Conservation (phyloP, 208 protist species). For the Leishmania guyanensis region DNA sequence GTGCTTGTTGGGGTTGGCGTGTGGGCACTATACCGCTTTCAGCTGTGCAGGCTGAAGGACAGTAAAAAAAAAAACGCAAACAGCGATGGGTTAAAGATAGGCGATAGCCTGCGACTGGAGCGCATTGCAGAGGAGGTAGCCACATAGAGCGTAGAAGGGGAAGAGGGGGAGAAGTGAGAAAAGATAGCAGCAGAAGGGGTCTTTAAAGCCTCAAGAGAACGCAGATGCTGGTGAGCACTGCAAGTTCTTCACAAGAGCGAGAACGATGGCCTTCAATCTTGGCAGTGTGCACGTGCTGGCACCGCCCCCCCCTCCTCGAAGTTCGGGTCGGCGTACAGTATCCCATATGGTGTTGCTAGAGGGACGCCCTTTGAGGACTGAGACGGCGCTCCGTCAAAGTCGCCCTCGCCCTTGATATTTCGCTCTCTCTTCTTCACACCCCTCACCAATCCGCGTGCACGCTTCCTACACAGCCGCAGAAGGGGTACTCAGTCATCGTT, state of each 20-base stretch:
- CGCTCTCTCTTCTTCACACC: not conserved
- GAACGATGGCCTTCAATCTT: too few relatives aligned
- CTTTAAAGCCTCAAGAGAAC: not conserved
- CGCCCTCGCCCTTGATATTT: not conserved
- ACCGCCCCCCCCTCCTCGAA: not conserved
- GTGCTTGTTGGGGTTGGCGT: not conserved
- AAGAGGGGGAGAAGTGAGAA: not conserved
- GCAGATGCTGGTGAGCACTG: not conserved
- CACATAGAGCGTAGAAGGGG: not conserved
- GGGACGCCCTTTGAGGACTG: not conserved
- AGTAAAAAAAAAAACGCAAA: not conserved
- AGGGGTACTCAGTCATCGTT: not conserved
- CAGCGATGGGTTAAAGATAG: not conserved
- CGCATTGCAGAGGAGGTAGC: not conserved
- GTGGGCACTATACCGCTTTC: not conserved
- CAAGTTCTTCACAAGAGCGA: too few relatives aligned
- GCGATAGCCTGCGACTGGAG: not conserved
- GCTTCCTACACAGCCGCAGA: not conserved
- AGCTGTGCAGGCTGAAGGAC: not conserved
- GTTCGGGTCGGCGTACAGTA: not conserved
- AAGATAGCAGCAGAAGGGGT: not conserved
- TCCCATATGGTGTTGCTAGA: not conserved
- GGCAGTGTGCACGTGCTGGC: not conserved
- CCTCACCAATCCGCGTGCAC: not conserved
- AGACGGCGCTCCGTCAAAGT: not conserved